Base-by-base conservation (phyloP, 805 yeast species). In the Phaffomyces thermotolerans region DNA sequence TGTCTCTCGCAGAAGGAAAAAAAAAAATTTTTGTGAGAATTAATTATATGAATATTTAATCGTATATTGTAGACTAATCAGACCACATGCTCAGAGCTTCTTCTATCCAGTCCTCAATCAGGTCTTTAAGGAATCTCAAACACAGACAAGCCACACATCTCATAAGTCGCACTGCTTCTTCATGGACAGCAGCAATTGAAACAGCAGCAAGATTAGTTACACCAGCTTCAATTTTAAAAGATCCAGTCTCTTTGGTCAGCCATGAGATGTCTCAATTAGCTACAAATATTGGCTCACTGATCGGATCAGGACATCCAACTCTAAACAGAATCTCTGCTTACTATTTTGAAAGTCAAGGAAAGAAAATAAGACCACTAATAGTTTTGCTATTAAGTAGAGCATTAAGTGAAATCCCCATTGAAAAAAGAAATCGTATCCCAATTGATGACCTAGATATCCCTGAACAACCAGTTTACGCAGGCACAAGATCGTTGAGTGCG, bases 261-360 rank as follows among this genome's bases (percentile, higher is more conserved):
- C 83, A 83, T 52, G 99, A 91, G 58, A 91, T 91, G 99, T 80
- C 89, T 20, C 79, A 78, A 31, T 66, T 91, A 56, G 96, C 96
- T 24, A 78, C 77, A 57, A 88, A 89, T 59, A 93, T 91, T 49
- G 95, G 95, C 39, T 68, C 73, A 17, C 71, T 93, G 42, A 81
- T 91, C 45, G 97, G 98, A 2, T 82, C 95, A 0, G 95, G 96
- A 2, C 96, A 91, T 59, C 96, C 98, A 1, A 82, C 93, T 10
- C 71, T 91, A 48, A 90, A 91, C 65, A 73, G 95, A 52, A 96
- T 91, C 4, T 82, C 95, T n/a, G 78, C 88, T 31, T 93, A 93
- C 67, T 93, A 93, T 66, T 93, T 93, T 54, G 96, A 90, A 64
- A 86, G 93, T 17, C 96, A 91, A 59, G 98, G 99, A 7, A 93